Base-by-base conservation (phyloP, 192 early-diverging fungal species). In the Linnemannia schmuckeri region DNA sequence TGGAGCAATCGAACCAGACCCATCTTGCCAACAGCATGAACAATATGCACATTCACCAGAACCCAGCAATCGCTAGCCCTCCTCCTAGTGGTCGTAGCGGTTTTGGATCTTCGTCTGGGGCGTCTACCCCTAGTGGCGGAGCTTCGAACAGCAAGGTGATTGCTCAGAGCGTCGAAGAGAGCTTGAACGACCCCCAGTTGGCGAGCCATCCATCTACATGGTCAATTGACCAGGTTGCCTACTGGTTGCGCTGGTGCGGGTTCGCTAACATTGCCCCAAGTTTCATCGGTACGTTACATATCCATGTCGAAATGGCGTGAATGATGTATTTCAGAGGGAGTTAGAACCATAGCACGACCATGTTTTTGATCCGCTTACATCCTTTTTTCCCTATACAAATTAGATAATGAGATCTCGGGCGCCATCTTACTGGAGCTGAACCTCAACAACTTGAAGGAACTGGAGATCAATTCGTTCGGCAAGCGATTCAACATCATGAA, bases 391-490 rank as follows among this genome's bases (percentile, higher is more conserved):
- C 33, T 66, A 10, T 17, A 20, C 49, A 52, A 52, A 68, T 30
- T 85, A 93, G 94, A 93, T 40, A 91, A 94, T 69, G 92, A 92
- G 54, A 92, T 95, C 70, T 92, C 90, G 46, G 94, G 94, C 46
- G 92, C 91, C 75, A 82, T 89, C 17, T 79, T 95, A 10, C 44
- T 95, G 4, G 91, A 92, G 33, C 77, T 94, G 12, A 91, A 89
- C 71, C 88, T 95, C 27, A 88, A 90, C 40, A 85, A 89, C n/a
- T 82, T 95, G 15, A 93, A 94, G 74, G 94, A 95, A 75, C 79
- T 95, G 18, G 91, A 94, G 33, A 91, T 95, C 46, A 89, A 74
- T 37, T 88, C 91, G 10, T 92, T 93, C 78, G 91, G 92, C 15
- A 92, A 93, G 76, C 88, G 94, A 12, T 89, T 92, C 80, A 91